Evolutionary conservation across 495 filamentous ascomycete species (phyloP), one percentile per base, ranked within the genome.

Genomic region (Xylaria grammica): DNA sequence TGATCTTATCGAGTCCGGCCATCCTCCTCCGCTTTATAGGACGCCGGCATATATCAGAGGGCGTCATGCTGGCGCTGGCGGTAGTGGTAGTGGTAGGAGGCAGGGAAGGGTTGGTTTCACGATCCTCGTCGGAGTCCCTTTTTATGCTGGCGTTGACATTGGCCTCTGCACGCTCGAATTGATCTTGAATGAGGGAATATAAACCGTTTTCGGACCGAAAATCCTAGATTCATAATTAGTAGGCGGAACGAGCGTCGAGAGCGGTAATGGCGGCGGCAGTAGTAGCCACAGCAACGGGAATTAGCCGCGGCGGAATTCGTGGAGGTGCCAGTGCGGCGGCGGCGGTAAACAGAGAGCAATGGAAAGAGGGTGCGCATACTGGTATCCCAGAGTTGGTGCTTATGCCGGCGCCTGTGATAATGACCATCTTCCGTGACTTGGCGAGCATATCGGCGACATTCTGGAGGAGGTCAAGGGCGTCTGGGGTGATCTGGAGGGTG

Each of bases 321-420:
- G n/a, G n/a, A n/a, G n/a, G n/a, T n/a, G n/a, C n/a, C n/a, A n/a
- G n/a, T n/a, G n/a, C n/a, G n/a, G n/a, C n/a, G n/a, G n/a, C n/a
- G n/a, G n/a, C n/a, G n/a, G n/a, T n/a, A n/a, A n/a, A n/a, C n/a
- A n/a, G n/a, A n/a, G 3, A 29, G 24, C 4, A 44, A 57, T 44
- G 26, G 6, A 20, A 51, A 22, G 30, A 53, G 32, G 32, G 3
- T 8, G 60, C 38, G 6, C 85, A 68, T 77, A 90, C 88, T 17
- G 88, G 88, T 63, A 91, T 90, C 40, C 88, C 88, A 62, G 86
- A 90, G 70, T 89, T 91, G 48, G 88, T 91, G 66, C 86, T 89
- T 56, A 91, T 91, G 27, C 89, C 89, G 50, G 89, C 89, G 34
- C 89, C 89, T 0, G 89, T 90, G 24, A 91, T 78, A 9, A 91